Evolutionary conservation across 148 eudicot genomes (phyloP), one percentile per base, ranked within the genome.

Genomic region (Agrostemma githago): DNA sequence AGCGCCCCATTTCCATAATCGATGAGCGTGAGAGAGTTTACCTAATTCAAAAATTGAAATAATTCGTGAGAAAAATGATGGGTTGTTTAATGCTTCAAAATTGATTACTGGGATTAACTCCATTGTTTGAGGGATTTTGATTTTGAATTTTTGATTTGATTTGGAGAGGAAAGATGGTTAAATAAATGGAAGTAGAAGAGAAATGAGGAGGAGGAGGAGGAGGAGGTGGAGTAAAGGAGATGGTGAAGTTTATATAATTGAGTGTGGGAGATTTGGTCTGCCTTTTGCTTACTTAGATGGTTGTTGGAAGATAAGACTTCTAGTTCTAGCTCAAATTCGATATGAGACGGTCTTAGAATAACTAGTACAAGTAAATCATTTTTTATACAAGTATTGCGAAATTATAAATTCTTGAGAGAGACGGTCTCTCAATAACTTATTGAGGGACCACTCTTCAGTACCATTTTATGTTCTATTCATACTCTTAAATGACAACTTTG

Each of bases 1-100:
- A 68, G 98, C 92, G 9, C 89, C 88, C 87, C 86, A 93, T 86
- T 82, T 89, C 87, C 89, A 92, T 39, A 87, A 81, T 40, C 81
- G 65, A 68, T 76, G 77, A 4, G 84, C 51, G 42, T 77, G 71
- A 2, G 87, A 82, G 14, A 77, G 11, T 41, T 79, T 77, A 16
- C 80, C 77, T 3, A 86, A 38, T 34, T 72, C 75, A 4, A 86
- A 80, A 48, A 80, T 51, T 8, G 92, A 79, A 17, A 88, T 72
- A 67, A 85, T 48, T 58, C 85, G 80, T 6, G 87, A 80, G 43
- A 87, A 64, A 4, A 84, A 71, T 56, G 88, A 80, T 14, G 91
- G 88, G 70, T 78, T 86, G 68, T 80, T 77, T 71, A 89, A 65
- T 2, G 90, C 83, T 70, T 85, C 82, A 62, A 92, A 90, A 68